A percentile compares a stretch with the other conserved stretches of the same genome.
These are phyloP conservation scores for Saksenaea oblongispora DNA, from an alignment of 371 early-diverging fungal species.

Conservation along the genomic window DNA sequence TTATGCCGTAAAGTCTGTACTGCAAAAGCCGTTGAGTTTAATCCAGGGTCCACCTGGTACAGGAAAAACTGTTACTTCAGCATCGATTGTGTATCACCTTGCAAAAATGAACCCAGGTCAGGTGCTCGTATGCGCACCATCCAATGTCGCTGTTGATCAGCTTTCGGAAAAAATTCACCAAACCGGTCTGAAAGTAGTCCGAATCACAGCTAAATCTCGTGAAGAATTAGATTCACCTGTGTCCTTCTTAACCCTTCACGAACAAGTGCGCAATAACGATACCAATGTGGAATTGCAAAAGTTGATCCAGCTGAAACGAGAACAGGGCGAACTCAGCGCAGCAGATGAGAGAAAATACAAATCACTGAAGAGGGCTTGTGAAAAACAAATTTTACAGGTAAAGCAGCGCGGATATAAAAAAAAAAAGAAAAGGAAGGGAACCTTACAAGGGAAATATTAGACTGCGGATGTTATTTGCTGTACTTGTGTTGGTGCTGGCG, in stretches of 20 bases:
- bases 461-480: constrained; percentile 97
- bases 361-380: constrained; percentile 76
- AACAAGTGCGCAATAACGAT: constrained; percentile 93
- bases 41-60: constrained; percentile 99
- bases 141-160: constrained; percentile 99
- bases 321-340: constrained; percentile 88
- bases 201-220: constrained; percentile 92
- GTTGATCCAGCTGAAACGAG: constrained; percentile 82
- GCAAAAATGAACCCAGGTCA: constrained; percentile 91
- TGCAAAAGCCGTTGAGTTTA: constrained; percentile 89
- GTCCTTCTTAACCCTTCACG: constrained; percentile 90
- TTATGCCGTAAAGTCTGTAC: constrained; percentile 89
- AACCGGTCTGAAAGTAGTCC: constrained; percentile 94
- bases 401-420: background rate
- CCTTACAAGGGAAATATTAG: constrained; percentile 17
- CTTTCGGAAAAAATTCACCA: constrained; percentile 95
- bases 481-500: constrained; percentile 98
- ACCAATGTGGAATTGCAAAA: constrained; percentile 92
- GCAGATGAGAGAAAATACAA: constrained; percentile 87
- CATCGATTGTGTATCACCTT: constrained; percentile 97
- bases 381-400: constrained; percentile 84
- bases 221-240: constrained; percentile 94
- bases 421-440: background rate
- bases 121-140: constrained; percentile 98
- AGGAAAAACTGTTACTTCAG: constrained; percentile 98